A percentile compares a stretch with the other conserved stretches of the same genome.
Conservation (phyloP, 345 rosid genomes). For the Populus deltoides region DNA sequence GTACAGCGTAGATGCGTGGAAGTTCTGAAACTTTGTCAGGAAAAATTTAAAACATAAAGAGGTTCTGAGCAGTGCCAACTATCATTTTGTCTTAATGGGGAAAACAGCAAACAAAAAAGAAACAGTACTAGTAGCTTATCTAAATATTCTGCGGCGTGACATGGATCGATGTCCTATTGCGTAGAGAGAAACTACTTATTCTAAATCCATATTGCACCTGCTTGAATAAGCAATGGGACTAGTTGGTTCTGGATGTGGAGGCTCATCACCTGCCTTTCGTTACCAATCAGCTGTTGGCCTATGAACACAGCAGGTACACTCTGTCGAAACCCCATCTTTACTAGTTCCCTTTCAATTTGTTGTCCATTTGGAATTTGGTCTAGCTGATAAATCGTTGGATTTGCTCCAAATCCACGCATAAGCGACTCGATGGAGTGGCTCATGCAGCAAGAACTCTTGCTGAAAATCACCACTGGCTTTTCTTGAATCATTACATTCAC, state of each 20-base stretch:
- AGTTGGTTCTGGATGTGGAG: slow-evolving; percentile 33
- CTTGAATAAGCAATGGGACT: slow-evolving; percentile 23
- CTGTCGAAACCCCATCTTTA: slow-evolving; percentile 27
- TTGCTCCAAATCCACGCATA: slow-evolving; percentile 31
- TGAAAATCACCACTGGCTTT: slow-evolving; percentile 31
- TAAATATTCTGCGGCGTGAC: neutral
- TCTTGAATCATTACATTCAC: slow-evolving; percentile 20
- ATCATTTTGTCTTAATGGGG: neutral
- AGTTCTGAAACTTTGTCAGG: neutral
- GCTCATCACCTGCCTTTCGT: slow-evolving; percentile 30
- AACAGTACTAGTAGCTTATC: neutral
- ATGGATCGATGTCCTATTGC: neutral
- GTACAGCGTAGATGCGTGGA: neutral
- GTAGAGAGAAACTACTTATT: neutral
- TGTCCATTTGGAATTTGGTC: slow-evolving; percentile 25
- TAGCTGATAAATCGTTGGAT: slow-evolving; percentile 28
- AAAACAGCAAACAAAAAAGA: neutral
- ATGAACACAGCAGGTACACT: slow-evolving; percentile 34
- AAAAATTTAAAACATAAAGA: neutral
- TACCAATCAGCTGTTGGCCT: slow-evolving; percentile 25
- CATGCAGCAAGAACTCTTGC: slow-evolving; percentile 33
- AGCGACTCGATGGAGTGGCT: slow-evolving; percentile 31
- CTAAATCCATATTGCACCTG: slow-evolving; percentile 34
- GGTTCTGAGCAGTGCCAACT: neutral
- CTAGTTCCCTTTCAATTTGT: slow-evolving; percentile 23